Evolutionary conservation across 75 land plant species (phyloP), one percentile per base, ranked within the genome.

Genomic region (Gnetum montanum): DNA sequence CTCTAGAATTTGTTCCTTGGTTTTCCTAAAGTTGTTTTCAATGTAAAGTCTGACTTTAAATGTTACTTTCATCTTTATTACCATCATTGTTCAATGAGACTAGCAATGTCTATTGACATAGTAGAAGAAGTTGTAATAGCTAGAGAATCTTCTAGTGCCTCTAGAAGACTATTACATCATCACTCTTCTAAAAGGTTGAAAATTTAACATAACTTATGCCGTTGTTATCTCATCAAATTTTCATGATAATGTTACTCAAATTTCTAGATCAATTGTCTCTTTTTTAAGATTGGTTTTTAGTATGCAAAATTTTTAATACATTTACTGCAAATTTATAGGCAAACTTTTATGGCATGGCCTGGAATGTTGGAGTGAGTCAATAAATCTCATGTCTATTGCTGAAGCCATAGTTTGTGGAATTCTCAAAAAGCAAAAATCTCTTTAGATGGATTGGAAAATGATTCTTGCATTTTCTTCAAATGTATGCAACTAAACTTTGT

Each of bases 121-220:
- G 82, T 66, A 64, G 98, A 93, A 63, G 96, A 88, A 59, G 64
- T 48, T 48, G 98, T 95, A 5, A 74, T 93, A 47, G 98, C 84
- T 5, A 90, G 93, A 31, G 96, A 87, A 49, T 90, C 98, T 3
- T 93, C 98, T 45, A 96, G 98, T 28, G 84, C 76, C 18, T 60
- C 98, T 30, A 96, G 98, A 51, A 96, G 98, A 28, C 73, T 93
- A 10, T 69, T 93, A 35, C 98, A 93, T 62, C 98, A 95, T 35
- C 89, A 82, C 60, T 78, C 86, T 19, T 96, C 98, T 22, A n/a
- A 89, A 82, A 82, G 90, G 94, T 85, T 43, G 13, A 28, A 57
- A 43, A 16, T 45, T n/a, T n/a, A n/a, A n/a, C n/a, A n/a, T n/a
- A n/a, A n/a, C n/a, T n/a, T n/a, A n/a, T n/a, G n/a, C n/a, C n/a